A percentile compares a stretch with the other conserved stretches of the same genome.
These are phyloP conservation scores for Diddensiella caesifluorescens DNA, from an alignment of 805 yeast genomes.

Conservation along the genomic window DNA sequence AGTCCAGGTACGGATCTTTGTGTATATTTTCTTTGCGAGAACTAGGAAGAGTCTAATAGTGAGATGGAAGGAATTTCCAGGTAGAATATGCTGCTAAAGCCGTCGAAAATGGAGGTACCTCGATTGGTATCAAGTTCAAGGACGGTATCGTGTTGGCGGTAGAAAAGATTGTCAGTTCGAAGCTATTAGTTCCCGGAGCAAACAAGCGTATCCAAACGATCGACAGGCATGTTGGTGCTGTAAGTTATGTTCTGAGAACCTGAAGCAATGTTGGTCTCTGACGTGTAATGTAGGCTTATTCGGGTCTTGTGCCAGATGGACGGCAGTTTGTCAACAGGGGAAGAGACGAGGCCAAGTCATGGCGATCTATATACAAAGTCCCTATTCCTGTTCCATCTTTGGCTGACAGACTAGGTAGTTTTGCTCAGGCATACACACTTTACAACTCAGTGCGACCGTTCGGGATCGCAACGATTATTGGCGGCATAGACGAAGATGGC, in stretches of 20 bases:
- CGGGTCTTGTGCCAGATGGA: conserved; percentile 96
- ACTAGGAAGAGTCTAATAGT: neutral
- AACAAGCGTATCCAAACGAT: conserved; percentile 89
- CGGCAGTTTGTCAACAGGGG: conserved; percentile 88
- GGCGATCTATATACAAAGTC: conserved; percentile 69
- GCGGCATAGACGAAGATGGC: conserved; percentile 88
- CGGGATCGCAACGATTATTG: conserved; percentile 87
- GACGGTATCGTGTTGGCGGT: conserved; percentile 97
- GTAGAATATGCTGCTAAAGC: conserved; percentile 98
- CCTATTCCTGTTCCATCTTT: conserved; percentile 76
- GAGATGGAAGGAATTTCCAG: conserved; percentile 61
- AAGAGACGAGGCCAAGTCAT: conserved; percentile 81
- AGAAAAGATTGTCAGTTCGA: conserved; percentile 86
- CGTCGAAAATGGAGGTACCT: conserved; percentile 94
- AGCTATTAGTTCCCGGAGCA: conserved; percentile 80
- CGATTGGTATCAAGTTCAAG: conserved; percentile 83
- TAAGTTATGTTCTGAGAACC: conserved; percentile 11
- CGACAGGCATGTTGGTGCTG: conserved; percentile 91
- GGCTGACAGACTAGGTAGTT: conserved; percentile 81
- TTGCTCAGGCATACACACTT: conserved; percentile 91
- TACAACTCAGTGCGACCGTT: conserved; percentile 97
- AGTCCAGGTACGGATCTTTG: conserved; percentile 51
- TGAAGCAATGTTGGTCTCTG: neutral
- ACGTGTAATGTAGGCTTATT: conserved; percentile 44
- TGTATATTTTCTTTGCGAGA: neutral